Conservation (phyloP, 345 rosid species). For the Moringa oleifera region DNA sequence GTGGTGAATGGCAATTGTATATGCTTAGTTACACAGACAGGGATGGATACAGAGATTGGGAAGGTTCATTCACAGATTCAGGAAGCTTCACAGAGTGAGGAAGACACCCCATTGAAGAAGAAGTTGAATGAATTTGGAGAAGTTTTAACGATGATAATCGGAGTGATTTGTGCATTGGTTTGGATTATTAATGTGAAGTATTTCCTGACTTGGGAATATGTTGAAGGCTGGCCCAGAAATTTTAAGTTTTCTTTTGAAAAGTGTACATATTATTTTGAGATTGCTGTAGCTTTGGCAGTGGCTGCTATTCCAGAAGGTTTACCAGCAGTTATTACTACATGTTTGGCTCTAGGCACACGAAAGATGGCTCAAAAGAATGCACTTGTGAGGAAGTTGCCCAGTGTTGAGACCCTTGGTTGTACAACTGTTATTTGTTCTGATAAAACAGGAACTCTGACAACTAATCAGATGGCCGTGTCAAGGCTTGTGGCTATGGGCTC, state of each 20-base stretch:
- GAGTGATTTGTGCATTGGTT: conserved; percentile 71
- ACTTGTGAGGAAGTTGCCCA: conserved; percentile 84
- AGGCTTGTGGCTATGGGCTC: conserved; percentile 86
- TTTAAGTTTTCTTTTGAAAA: conserved; percentile 92
- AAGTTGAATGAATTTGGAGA: conserved; percentile 90
- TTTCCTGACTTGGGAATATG: conserved; percentile 87
- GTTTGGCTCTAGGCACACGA: conserved; percentile 89
- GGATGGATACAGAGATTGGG: conserved; percentile 89
- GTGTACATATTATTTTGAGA: conserved; percentile 97
- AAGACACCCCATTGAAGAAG: conserved; percentile 92
- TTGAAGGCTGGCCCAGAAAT: conserved; percentile 85
- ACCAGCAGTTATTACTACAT: conserved; percentile 95
- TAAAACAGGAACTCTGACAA: conserved; percentile 91
- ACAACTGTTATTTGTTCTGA: conserved; percentile 93
- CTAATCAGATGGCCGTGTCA: conserved; percentile 88
- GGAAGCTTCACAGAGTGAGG: conserved; percentile 76
- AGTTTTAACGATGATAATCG: conserved; percentile 72
- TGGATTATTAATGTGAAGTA: conserved; percentile 95
- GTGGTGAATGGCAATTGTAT: conserved; percentile 81
- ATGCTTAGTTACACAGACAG: conserved; percentile 72
- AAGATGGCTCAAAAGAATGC: conserved; percentile 99
- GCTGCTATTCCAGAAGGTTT: conserved; percentile 98
- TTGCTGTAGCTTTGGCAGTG: conserved; percentile 93
- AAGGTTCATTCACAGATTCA: conserved; percentile 93
- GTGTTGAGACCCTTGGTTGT: conserved; percentile 95